Base-by-base conservation (phyloP, 1,139 yeast genomes). In the Candida sanyaensis region DNA sequence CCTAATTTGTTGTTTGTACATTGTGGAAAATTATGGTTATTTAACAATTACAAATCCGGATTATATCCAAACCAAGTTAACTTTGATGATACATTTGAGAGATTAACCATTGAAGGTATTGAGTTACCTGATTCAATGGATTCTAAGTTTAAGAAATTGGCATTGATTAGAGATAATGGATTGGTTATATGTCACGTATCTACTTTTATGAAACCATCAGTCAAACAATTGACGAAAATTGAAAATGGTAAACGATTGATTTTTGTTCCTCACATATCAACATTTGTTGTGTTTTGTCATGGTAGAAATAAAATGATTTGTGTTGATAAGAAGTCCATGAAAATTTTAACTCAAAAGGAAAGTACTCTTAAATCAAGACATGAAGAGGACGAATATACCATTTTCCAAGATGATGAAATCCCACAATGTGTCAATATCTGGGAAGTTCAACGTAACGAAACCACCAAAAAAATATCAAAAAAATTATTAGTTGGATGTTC, bases 81-180 rank as follows among this genome's bases (percentile, higher is more conserved):
- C 30, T 72, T 79, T 41, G 75, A 76, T 28, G 73, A 70, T 53
- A 59, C 63, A 47, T 51, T 57, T 48, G 74, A 65, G 48, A 59
- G 62, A 44, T 51, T 64, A 28, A 51, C 63, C 13, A 24, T 34
- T 34, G 38, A 34, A 34, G 38, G 38, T 21, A 52, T 31, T 43
- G 37, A 54, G 47, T 47, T 57, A 46, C 48, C 63, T 29, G 59
- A 59, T 38, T 23, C 59, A 1, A 9, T n/a, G 2, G 34, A 26
- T 9, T 24, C 38, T 5, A 43, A 47, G 13, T 32, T 11, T 24
- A 45, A 59, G 26, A 56, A 59, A 9, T 55, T 75, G 44, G 74
- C 73, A 1, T 60, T 77, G 8, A 59, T 78, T 2, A 63, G 84
- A 49, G 82, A 77, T 43, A 83, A 80, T 52, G 86, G 85, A 0